phyloP scores from a whole-genome alignment of 441 rosid genomes.

The Erodium moschatum region DNA sequence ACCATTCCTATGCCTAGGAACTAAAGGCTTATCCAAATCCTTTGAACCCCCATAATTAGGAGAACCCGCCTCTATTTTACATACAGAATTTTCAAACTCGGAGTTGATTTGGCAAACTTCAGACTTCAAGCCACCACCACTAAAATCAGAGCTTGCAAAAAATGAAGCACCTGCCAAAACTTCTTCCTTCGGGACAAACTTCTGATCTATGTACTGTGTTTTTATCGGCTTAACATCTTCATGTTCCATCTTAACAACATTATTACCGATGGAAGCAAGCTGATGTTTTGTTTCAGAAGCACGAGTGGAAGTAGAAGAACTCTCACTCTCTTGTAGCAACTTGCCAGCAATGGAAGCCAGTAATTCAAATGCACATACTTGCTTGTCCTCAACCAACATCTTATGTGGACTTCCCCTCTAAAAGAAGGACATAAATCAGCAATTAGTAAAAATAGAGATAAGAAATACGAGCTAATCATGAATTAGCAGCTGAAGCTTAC shows the following conservation, averaged over 20 bases:
- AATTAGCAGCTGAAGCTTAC: background rate
- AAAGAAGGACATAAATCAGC: background rate
- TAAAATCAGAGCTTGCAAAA: constrained; percentile 13
- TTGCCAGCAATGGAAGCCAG: background rate
- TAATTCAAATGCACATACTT: background rate
- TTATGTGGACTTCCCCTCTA: constrained; percentile 3
- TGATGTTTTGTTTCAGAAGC: background rate
- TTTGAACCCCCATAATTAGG: constrained; percentile 30
- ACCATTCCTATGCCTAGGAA: constrained; percentile 37
- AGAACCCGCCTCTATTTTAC: constrained; percentile 30
- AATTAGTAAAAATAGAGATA: background rate
- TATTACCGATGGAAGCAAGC: background rate
- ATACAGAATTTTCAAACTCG: constrained; percentile 21
- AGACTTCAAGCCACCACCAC: constrained; percentile 31
- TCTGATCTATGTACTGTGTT: background rate
- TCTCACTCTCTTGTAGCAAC: background rate
- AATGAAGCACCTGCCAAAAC: no score
- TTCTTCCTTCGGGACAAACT: constrained; percentile 9
- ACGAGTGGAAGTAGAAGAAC: constrained; percentile 17
- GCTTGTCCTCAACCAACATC: background rate
- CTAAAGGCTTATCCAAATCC: constrained; percentile 29
- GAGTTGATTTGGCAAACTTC: constrained; percentile 25
- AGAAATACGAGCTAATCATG: background rate
- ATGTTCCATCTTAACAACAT: background rate
- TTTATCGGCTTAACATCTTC: background rate